A percentile compares a stretch with the other conserved stretches of the same genome.
Conservation (phyloP, 495 filamentous ascomycete species). For the Penicillium longicatenatum region DNA sequence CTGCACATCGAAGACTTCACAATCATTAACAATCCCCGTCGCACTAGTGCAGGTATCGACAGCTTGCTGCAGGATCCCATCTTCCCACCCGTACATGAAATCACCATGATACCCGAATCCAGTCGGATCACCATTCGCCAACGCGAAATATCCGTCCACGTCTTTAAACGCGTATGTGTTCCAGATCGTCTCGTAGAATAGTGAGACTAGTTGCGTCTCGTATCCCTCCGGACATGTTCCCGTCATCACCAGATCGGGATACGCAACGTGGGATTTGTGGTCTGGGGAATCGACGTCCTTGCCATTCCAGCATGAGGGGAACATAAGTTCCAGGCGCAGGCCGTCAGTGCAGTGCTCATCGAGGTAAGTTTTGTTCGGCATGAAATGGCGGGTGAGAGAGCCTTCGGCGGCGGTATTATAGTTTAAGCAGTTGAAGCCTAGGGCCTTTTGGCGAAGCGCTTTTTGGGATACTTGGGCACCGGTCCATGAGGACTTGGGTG, state of each 20-base stretch:
- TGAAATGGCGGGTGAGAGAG: conserved; percentile 73
- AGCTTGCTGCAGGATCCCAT: conserved; percentile 42
- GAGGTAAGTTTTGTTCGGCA: conserved; percentile 78
- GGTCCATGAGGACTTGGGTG: conserved; percentile 71
- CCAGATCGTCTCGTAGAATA: conserved; percentile 92
- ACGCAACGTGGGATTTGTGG: conserved; percentile 76
- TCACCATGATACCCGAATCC: conserved; percentile 86
- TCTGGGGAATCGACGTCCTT: conserved; percentile 59
- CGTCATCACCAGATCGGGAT: conserved; percentile 71
- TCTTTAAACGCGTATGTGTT: conserved; percentile 69
- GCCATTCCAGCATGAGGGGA: conserved; percentile 92
- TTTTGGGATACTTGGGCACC: conserved; percentile 59
- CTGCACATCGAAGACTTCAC: conserved; percentile 61
- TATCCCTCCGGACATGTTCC: conserved; percentile 77
- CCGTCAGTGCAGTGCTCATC: conserved; percentile 77
- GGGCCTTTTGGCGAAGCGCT: conserved; percentile 73
- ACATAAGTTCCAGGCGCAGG: conserved; percentile 80
- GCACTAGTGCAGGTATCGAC: conserved; percentile 52
- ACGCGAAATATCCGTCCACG: conserved; percentile 69
- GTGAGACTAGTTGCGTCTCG: conserved; percentile 65
- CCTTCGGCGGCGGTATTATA: conserved; percentile 62
- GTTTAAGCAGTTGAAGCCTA: conserved; percentile 93
- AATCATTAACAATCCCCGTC: conserved; percentile 56
- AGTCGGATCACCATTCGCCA: conserved; percentile 80
- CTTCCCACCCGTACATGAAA: conserved; percentile 82